Evolutionary conservation across 1,139 yeast species (phyloP).

Genomic region (Wickerhamomyces sp.): DNA sequence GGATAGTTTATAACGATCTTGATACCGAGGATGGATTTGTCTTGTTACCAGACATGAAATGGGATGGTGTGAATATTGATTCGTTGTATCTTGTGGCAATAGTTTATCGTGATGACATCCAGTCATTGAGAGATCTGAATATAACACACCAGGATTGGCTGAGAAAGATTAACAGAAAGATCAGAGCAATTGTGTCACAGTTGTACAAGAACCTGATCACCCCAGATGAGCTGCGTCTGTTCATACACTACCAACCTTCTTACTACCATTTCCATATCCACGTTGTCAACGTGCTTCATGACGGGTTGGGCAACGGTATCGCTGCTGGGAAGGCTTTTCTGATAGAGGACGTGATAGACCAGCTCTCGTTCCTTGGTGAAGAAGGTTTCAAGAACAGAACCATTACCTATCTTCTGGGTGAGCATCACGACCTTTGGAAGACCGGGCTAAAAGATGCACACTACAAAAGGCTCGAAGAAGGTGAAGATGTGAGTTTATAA

Average conservation of each 20-base stretch:
- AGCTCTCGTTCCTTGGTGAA: constrained; percentile 48
- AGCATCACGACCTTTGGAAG: constrained; percentile 74
- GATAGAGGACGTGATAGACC: constrained; percentile 78
- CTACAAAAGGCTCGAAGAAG: constrained; percentile 3
- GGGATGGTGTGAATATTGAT: constrained; percentile 77
- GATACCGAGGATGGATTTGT: constrained; percentile 55
- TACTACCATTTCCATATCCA: constrained; percentile 95
- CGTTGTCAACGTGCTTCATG: constrained; percentile 70
- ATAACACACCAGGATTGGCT: constrained; percentile 57
- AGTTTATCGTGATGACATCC: constrained; percentile 66
- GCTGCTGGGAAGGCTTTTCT: constrained; percentile 78
- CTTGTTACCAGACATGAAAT: constrained; percentile 78
- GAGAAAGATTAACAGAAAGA: constrained; percentile 37
- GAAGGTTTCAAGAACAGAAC: constrained; percentile 46
- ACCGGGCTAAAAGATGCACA: constrained; percentile 26
- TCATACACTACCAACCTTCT: constrained; percentile 91
- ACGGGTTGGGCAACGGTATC: constrained; percentile 70
- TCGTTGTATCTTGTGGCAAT: constrained; percentile 76
- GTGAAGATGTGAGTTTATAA: background rate
- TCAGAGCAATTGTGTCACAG: constrained; percentile 44
- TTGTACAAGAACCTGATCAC: constrained; percentile 36
- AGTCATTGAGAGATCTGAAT: constrained; percentile 71
- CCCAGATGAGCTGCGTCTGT: constrained; percentile 58
- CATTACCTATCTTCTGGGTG: constrained; percentile 61
- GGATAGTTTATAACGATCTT: constrained; percentile 60